Conservation (phyloP, 208 protist genomes). For the Strigomonas oncopelti region DNA sequence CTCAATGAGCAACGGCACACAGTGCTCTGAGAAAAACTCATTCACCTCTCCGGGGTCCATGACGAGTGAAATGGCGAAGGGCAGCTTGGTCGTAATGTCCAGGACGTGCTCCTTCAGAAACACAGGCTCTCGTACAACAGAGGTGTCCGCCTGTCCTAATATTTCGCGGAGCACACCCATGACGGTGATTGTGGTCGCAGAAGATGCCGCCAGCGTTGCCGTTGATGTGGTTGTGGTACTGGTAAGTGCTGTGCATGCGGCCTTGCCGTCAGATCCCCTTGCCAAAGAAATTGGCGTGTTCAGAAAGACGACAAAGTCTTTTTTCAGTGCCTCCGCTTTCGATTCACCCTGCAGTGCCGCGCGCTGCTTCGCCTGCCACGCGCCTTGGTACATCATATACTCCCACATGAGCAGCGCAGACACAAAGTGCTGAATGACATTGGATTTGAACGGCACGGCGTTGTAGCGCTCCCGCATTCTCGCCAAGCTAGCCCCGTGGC, state of each 20-base stretch:
- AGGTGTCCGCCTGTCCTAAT: slow-evolving; percentile 14
- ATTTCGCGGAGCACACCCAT: slow-evolving; percentile 26
- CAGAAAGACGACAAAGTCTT: slow-evolving; percentile 41
- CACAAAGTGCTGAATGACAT: slow-evolving; percentile 53
- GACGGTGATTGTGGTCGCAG: not conserved
- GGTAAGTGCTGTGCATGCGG: too few relatives aligned
- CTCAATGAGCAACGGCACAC: slow-evolving; percentile 49
- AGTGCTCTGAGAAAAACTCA: slow-evolving; percentile 68
- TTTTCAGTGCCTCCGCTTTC: slow-evolving; percentile 15
- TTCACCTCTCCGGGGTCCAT: slow-evolving; percentile 74
- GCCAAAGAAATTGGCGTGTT: not conserved
- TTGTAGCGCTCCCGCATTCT: slow-evolving; percentile 15
- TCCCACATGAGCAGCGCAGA: slow-evolving; percentile 68
- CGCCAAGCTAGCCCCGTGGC: not conserved
- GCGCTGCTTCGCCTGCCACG: slow-evolving; percentile 22
- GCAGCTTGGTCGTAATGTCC: slow-evolving; percentile 83
- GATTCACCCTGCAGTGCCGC: not conserved
- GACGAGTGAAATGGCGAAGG: slow-evolving; percentile 80
- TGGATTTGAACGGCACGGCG: slow-evolving; percentile 40
- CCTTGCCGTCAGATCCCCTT: not conserved
- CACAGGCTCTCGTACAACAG: not conserved
- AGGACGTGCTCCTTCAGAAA: slow-evolving; percentile 43
- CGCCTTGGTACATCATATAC: slow-evolving; percentile 53
- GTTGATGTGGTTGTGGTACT: too few relatives aligned
- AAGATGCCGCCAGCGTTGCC: too few relatives aligned